Evolutionary conservation across 148 eudicot genomes (phyloP), one percentile per base, ranked within the genome.

Genomic region (Vaccinium macrocarpon): DNA sequence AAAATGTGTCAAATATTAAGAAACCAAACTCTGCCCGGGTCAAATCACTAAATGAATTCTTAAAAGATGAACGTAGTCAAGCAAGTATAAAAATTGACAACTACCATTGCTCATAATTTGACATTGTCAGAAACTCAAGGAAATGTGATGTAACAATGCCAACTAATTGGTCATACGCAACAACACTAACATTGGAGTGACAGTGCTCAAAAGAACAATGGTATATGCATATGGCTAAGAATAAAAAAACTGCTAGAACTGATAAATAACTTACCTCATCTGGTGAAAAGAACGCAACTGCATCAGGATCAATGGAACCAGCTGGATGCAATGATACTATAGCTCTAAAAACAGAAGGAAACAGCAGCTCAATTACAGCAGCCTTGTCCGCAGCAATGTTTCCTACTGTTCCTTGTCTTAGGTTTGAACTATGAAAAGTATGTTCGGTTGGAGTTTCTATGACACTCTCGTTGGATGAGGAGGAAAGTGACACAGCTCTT

Each of bases 241-340:
- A 79, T 85, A n/a, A 52, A 14, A 21, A 61, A 82, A 42, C 71
- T n/a, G 48, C 13, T 68, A 4, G 21, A 25, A 68, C 29, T 81
- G 76, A 42, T 1, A 62, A 23, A 79, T 23, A 77, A 51, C 84
- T 48, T 89, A 96, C 99, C 99, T 97, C 99, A 89, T 95, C 99
- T 13, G 98, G 97, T 42, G 99, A 95, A 85, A 95, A 97, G 90
- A 95, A 95, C 35, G 98, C 94, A 29, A 97, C 97, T 23, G 96
- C 98, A 88, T 93, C 94, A 87, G 99, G 96, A 86, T 89, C 89
- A 78, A 88, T 89, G 66, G 98, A 97, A 86, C 99, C 99, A 78
- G 91, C 96, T 64, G 97, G 95, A 86, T 95, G 98, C 84, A 97
- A 85, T 66, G 99, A 95, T 53, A 97, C 87, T 81, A 95, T 83